Base-by-base conservation (phyloP, 306 rosid species). In the Hippophae tibetana region DNA sequence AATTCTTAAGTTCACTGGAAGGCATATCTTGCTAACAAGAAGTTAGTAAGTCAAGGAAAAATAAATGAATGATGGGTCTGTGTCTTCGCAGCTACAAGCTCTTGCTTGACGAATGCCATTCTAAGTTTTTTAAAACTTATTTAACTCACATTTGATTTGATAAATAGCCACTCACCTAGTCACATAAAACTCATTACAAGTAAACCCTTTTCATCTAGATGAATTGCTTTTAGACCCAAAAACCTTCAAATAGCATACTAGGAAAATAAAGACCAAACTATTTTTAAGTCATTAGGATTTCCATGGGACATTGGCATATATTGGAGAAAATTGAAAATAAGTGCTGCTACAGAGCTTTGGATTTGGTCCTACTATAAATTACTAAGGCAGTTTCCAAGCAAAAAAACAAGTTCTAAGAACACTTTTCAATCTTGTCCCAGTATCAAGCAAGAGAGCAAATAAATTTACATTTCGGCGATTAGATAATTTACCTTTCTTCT, bases 401-500 rank as follows among this genome's bases (percentile, higher is more conserved):
- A 2, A 27, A 27, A 27, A 27, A 27, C 8, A 6, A 49, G 53
- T 49, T 49, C 7, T 13, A 18, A 14, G 12, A 11, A 43, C 42
- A 45, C 13, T 0, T 18, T 18, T 47, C 47, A 5, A 61, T 11
- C 60, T 43, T 43, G 42, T 55, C 13, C 57, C 52, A 12, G 66
- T 23, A 57, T 6, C 43, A 56, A 58, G 68, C 62, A 71, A 5
- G 13, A 23, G 13, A 13, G 23, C 3, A 43, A 1, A 65, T 8
- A 25, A 56, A 47, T 31, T 43, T 50, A 63, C 48, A 44, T 6
- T 10, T 42, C 13, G 3, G 3, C 63, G 44, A 64, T 41, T 44
- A 63, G 42, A 60, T 54, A 77, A 61, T 69, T 71, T 77, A 83
- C 99, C 99, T 93, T 93, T 84, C 83, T 93, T 62, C 89, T 84